Percentiles rank a stretch among this genome's conserved stretches.
Evolutionary conservation across 306 rosid genomes (phyloP).

Genomic region (Myrica gale): DNA sequence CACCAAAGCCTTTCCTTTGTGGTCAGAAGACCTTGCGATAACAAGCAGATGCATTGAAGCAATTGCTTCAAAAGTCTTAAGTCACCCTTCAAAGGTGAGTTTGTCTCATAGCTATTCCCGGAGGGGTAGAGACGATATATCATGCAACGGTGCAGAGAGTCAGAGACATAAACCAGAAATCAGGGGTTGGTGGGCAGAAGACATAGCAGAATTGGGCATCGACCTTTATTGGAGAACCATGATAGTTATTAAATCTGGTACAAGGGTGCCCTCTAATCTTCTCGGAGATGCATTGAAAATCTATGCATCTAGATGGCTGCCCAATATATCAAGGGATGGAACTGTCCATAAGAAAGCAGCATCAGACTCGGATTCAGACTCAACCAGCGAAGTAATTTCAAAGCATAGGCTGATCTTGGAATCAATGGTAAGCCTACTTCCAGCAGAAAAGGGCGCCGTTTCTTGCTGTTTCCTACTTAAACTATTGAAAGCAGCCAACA

Average conservation of each 20-base stretch:
- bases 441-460: conserved; percentile 80
- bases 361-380: conserved; percentile 55
- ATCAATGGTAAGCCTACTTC: conserved; percentile 83
- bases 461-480: conserved; percentile 83
- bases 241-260: conserved; percentile 83
- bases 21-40: conserved; percentile 86
- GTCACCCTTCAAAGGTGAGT: conserved; percentile 72
- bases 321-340: conserved; percentile 55
- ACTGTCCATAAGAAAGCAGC: conserved; percentile 30
- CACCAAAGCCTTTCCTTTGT: conserved; percentile 64
- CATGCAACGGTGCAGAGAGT: conserved; percentile 75
- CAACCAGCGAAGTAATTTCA: conserved; percentile 49
- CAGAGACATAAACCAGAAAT: conserved; percentile 47
- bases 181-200: conserved; percentile 98
- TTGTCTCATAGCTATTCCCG: conserved; percentile 77
- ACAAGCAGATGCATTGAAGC: conserved; percentile 83
- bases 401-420: conserved; percentile 81
- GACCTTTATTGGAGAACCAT: conserved; percentile 93
- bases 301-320: conserved; percentile 87
- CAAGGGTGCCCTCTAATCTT: conserved; percentile 60
- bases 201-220: conserved; percentile 84
- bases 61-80: conserved; percentile 65
- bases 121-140: conserved; percentile 62
- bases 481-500: conserved; percentile 82
- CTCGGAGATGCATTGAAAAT: conserved; percentile 83